Conservation (phyloP, 2,329 filamentous ascomycete genomes). For the Verruconis gallopava region DNA sequence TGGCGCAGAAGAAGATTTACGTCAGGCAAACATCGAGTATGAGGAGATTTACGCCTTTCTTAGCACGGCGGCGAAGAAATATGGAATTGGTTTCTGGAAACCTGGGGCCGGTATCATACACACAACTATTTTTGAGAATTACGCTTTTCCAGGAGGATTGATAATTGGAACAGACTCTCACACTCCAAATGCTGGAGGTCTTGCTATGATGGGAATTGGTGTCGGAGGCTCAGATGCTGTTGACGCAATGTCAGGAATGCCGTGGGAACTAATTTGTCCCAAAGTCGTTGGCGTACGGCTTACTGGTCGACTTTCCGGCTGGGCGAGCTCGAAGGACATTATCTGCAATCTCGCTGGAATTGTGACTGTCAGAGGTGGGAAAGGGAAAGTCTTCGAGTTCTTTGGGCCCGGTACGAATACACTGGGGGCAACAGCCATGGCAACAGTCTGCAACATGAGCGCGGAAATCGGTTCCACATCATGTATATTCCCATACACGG, state of each 20-base stretch:
- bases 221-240: slow-evolving; percentile 96
- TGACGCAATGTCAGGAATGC: slow-evolving; percentile 87
- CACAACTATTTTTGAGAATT: slow-evolving; percentile 96
- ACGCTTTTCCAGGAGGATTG: slow-evolving; percentile 92
- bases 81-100: slow-evolving; percentile 92
- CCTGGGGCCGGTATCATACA: slow-evolving; percentile 92
- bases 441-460: slow-evolving; percentile 87
- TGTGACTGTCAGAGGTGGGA: slow-evolving; percentile 81
- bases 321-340: slow-evolving; percentile 90
- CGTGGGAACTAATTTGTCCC: slow-evolving; percentile 95
- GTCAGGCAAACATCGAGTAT: slow-evolving; percentile 76
- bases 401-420: slow-evolving; percentile 81
- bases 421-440: slow-evolving; percentile 85
- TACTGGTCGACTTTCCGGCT: slow-evolving; percentile 71
- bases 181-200: slow-evolving; percentile 90
- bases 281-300: slow-evolving; percentile 78
- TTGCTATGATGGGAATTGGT: slow-evolving; percentile 88
- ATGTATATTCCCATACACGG: slow-evolving; percentile 85
- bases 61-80: slow-evolving; percentile 80
- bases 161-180: slow-evolving; percentile 98
- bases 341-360: slow-evolving; percentile 81
- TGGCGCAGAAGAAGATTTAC: slow-evolving; percentile 75
- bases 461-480: slow-evolving; percentile 88
- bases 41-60: slow-evolving; percentile 97
- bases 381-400: slow-evolving; percentile 90